These are phyloP conservation scores for Wallacemonas collosoma DNA, from an alignment of 208 protist genomes.

Conservation along the genomic window DNA sequence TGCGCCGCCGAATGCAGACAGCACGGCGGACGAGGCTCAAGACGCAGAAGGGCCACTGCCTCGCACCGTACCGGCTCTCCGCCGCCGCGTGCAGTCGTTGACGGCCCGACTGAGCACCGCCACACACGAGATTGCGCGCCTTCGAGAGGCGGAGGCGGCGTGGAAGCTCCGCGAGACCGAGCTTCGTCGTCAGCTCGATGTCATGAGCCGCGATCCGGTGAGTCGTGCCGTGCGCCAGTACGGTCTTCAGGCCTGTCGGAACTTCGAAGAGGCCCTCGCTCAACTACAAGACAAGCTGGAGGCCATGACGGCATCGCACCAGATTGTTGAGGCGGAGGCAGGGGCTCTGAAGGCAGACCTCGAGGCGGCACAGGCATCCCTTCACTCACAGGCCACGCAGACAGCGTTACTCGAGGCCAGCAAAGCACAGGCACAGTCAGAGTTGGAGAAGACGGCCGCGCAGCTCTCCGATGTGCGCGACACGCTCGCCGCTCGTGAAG, in stretches of 20 bases:
- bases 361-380: neutral
- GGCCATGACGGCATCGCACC: conserved; percentile 18
- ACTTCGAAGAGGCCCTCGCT: conserved; percentile 54
- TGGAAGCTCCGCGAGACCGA: conserved; percentile 64
- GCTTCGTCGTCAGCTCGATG: conserved; percentile 58
- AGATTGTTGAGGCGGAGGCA: neutral
- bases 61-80: conserved; percentile 9
- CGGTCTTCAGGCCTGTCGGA: conserved; percentile 55
- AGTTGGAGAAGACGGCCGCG: conserved; percentile 15
- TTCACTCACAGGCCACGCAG: neutral
- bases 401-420: neutral
- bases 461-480: conserved; percentile 28
- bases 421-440: conserved; percentile 9
- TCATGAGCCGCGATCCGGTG: conserved; percentile 67
- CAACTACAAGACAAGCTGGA: conserved; percentile 33
- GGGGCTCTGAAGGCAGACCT: conserved; percentile 19
- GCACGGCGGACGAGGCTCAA: too few relatives aligned
- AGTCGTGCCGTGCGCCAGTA: conserved; percentile 68
- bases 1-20: too few relatives aligned
- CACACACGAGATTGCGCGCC: conserved; percentile 36
- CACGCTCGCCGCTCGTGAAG: conserved; percentile 18
- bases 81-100: conserved; percentile 32
- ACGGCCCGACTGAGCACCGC: conserved; percentile 36
- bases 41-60: too few relatives aligned
- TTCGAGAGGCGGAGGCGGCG: conserved; percentile 40